Evolutionary conservation across 2,329 filamentous ascomycete species (phyloP).

Genomic region (Endoconidiophora polonica): DNA sequence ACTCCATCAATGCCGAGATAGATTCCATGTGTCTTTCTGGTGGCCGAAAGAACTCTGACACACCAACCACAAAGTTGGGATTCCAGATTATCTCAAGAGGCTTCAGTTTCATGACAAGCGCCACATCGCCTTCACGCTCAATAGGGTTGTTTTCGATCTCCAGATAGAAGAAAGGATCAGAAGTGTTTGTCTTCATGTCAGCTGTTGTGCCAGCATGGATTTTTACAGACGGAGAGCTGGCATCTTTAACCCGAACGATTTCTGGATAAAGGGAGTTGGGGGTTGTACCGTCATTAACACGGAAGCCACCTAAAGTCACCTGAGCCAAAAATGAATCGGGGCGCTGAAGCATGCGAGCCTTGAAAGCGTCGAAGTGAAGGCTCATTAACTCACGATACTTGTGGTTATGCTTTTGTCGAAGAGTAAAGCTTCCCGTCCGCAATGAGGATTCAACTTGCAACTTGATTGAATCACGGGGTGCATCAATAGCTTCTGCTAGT

Average conservation of each 20-base stretch:
- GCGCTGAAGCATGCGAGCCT: slow-evolving; percentile 72
- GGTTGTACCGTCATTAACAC: slow-evolving; percentile 91
- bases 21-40: slow-evolving; percentile 98
- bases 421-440: slow-evolving; percentile 88
- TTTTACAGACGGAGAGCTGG: slow-evolving; percentile 25
- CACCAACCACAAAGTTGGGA: slow-evolving; percentile 75
- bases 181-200: not conserved
- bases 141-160: slow-evolving; percentile 91
- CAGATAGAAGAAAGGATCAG: slow-evolving; percentile 78
- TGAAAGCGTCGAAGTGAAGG: slow-evolving; percentile 87
- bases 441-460: slow-evolving; percentile 83
- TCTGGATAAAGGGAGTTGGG: slow-evolving; percentile 81
- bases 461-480: slow-evolving; percentile 82
- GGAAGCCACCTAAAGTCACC: slow-evolving; percentile 76
- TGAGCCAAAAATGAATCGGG: slow-evolving; percentile 83
- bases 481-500: slow-evolving; percentile 71
- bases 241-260: slow-evolving; percentile 90
- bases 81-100: slow-evolving; percentile 97
- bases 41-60: slow-evolving; percentile 89
- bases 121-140: slow-evolving; percentile 79
- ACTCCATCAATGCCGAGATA: slow-evolving; percentile 88
- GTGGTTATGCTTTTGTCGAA: slow-evolving; percentile 72
- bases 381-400: slow-evolving; percentile 55
- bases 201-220: not conserved
- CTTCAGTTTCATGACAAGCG: slow-evolving; percentile 78